phyloP scores from a whole-genome alignment of 495 filamentous ascomycete genomes.

The Penicillium cinerascens region DNA sequence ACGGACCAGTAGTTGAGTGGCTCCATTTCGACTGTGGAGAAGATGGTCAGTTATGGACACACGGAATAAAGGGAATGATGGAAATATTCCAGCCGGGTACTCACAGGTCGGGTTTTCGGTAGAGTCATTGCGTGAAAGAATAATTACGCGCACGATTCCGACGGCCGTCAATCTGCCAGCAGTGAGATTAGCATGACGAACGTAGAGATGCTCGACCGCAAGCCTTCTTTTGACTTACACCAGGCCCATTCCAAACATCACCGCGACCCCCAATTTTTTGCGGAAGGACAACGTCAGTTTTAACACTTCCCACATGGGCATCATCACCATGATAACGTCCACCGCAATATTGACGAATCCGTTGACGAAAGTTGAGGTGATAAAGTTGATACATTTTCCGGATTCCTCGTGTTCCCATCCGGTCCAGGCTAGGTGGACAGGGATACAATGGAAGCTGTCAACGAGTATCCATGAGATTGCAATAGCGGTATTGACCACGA shows the following conservation, averaged over 20 bases:
- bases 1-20: constrained; percentile 31
- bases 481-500: constrained; percentile 29
- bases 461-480: constrained; percentile 29
- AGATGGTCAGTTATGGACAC: no score
- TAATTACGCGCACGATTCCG: constrained; percentile 28
- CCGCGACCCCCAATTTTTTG: constrained; percentile 30
- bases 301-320: constrained; percentile 30
- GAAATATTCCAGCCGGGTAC: no score
- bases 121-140: constrained; percentile 29
- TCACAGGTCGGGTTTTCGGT: constrained; percentile 18
- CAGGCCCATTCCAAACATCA: constrained; percentile 34
- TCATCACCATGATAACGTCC: constrained; percentile 26
- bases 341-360: constrained; percentile 30
- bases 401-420: constrained; percentile 21
- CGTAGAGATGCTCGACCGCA: background rate
- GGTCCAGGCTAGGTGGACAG: constrained; percentile 31
- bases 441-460: constrained; percentile 33
- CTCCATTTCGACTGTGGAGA: constrained; percentile 9
- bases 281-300: constrained; percentile 27
- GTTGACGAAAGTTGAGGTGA: constrained; percentile 24
- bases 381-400: constrained; percentile 29
- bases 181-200: background rate
- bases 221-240: constrained; percentile 20
- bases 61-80: no score
- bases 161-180: constrained; percentile 21